phyloP scores from a whole-genome alignment of 148 eudicot species.

The Drosera capensis region DNA sequence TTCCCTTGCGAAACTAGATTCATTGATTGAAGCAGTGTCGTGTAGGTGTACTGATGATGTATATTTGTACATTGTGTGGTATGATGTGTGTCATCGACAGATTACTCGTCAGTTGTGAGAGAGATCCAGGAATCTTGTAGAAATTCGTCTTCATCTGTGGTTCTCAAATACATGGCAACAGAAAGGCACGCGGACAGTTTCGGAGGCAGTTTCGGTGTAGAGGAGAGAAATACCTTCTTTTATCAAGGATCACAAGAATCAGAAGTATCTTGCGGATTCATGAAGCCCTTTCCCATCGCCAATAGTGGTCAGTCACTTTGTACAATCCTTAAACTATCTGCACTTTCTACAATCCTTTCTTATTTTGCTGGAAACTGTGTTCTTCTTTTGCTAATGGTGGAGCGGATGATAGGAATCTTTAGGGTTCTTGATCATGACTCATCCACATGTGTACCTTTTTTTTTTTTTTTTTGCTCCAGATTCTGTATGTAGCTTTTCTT shows the following conservation, averaged over 20 bases:
- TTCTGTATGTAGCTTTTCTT: too few relatives aligned
- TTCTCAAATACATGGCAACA: conserved; percentile 37
- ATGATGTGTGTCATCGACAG: conserved; percentile 14
- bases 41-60: not conserved
- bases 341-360: not conserved
- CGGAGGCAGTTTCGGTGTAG: conserved; percentile 51
- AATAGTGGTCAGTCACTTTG: conserved; percentile 38
- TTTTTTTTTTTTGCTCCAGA: not conserved
- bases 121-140: conserved; percentile 27
- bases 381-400: too few relatives aligned
- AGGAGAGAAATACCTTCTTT: conserved; percentile 38
- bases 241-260: conserved; percentile 24
- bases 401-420: too few relatives aligned
- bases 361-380: not conserved
- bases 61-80: not conserved
- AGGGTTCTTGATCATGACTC: too few relatives aligned
- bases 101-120: conserved; percentile 38
- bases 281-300: conserved; percentile 42
- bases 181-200: conserved; percentile 38
- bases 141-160: conserved; percentile 12
- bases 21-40: too few relatives aligned
- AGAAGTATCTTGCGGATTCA: conserved; percentile 75
- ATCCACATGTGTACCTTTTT: not conserved
- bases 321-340: too few relatives aligned
- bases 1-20: too few relatives aligned